A percentile compares a stretch with the other conserved stretches of the same genome.
Conservation (phyloP, 768 basidiomycete genomes). For the Sporobolomyces roseus region DNA sequence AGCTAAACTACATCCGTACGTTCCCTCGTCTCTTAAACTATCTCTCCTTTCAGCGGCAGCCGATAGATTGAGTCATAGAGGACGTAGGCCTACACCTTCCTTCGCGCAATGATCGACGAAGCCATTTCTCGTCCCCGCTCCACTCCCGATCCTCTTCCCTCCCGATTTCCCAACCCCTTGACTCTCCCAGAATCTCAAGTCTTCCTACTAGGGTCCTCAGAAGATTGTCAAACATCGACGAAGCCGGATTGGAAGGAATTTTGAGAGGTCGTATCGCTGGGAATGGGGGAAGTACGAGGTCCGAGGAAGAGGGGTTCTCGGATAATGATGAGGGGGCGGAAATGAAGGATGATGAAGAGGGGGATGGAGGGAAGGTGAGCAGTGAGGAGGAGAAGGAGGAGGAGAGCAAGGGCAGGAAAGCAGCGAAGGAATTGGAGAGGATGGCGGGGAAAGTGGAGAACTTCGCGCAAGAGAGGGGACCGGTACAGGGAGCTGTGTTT, state of each 20-base stretch:
- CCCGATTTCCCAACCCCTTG: constrained; percentile 39
- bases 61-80: constrained; percentile 48
- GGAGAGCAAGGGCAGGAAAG: constrained; percentile 47
- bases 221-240: constrained; percentile 64
- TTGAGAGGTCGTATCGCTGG: constrained; percentile 24
- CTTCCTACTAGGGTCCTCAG: constrained; percentile 59
- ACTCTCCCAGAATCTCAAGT: constrained; percentile 6
- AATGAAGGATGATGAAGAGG: constrained; percentile 54
- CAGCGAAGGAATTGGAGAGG: constrained; percentile 66
- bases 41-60: not conserved
- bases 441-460: constrained; percentile 78
- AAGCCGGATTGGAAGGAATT: constrained; percentile 39
- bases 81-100: constrained; percentile 61
- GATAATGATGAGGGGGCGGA: constrained; percentile 47
- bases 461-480: constrained; percentile 88
- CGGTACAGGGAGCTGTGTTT: constrained; percentile 81
- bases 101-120: constrained; percentile 67
- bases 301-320: constrained; percentile 46
- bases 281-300: not conserved
- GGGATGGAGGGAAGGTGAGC: too few species aligned
- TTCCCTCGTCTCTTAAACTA: constrained; percentile 28
- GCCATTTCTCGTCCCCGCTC: constrained; percentile 55
- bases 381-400: constrained; percentile 46
- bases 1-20: constrained; percentile 60
- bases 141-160: constrained; percentile 30